Percentiles rank a stretch among this genome's conserved stretches.
These are phyloP conservation scores for Nicotiana benthamiana DNA, from an alignment of 257 asterid genomes.

Conservation along the genomic window DNA sequence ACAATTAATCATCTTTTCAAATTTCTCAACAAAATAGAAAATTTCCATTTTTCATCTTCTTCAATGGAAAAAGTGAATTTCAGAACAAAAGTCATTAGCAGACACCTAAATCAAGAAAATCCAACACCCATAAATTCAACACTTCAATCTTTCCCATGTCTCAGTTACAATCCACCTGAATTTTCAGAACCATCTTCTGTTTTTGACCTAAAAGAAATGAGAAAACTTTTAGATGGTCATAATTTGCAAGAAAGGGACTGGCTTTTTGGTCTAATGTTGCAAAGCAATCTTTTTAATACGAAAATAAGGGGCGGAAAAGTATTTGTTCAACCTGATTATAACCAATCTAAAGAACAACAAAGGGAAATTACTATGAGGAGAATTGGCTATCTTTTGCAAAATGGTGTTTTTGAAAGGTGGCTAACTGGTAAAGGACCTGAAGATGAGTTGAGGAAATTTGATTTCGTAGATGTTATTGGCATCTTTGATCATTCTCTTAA, in stretches of 20 bases:
- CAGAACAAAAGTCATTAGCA: constrained; percentile 50
- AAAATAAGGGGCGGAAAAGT: constrained; percentile 59
- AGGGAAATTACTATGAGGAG: constrained; percentile 94
- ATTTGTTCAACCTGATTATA: constrained; percentile 74
- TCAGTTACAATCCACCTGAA: constrained; percentile 76
- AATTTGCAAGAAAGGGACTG: constrained; percentile 72
- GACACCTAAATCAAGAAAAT: constrained; percentile 47
- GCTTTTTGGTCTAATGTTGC: constrained; percentile 62
- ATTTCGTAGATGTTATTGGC: constrained; percentile 65
- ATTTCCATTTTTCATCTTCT: background rate
- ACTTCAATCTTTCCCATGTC: constrained; percentile 46
- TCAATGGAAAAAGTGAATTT: constrained; percentile 54
- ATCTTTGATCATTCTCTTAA: constrained; percentile 86
- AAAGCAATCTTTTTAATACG: constrained; percentile 74
- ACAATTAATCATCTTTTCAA: too few species aligned
- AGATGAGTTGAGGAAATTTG: constrained; percentile 73
- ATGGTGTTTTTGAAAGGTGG: constrained; percentile 75
- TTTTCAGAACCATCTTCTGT: constrained; percentile 33
- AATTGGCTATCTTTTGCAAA: constrained; percentile 54
- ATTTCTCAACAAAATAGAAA: background rate
- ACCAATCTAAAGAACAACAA: constrained; percentile 93
- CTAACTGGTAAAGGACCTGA: constrained; percentile 61
- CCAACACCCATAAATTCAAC: constrained; percentile 9
- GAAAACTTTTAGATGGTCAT: constrained; percentile 73
- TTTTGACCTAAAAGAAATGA: constrained; percentile 57